Conservation (phyloP, 78 protist genomes). For the Dictyostelium capitatum region DNA sequence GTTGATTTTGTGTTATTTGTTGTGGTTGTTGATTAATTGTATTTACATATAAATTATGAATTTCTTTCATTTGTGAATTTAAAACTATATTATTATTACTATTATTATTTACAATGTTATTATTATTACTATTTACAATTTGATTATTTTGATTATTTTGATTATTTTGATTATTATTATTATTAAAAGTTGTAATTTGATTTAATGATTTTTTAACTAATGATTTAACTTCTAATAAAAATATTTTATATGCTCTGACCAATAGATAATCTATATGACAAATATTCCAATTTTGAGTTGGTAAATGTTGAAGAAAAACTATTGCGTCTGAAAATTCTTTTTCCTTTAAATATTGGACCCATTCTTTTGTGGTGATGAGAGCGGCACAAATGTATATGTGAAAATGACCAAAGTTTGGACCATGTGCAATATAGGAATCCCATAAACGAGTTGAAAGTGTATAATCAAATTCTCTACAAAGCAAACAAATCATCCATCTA, state of each 20-base stretch:
- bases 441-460: slow-evolving; percentile 47
- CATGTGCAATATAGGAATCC: slow-evolving; percentile 78
- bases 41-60: slow-evolving; percentile 3
- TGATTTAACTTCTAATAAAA: slow-evolving; percentile 58
- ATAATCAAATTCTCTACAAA: slow-evolving; percentile 67
- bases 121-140: slow-evolving; percentile 23
- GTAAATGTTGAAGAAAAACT: slow-evolving; percentile 63
- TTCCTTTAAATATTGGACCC: slow-evolving; percentile 33
- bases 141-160: slow-evolving; percentile 10
- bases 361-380: slow-evolving; percentile 49
- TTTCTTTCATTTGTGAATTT: slow-evolving; percentile 35
- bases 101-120: slow-evolving; percentile 19
- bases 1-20: neutral
- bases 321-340: slow-evolving; percentile 61
- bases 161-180: neutral
- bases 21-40: neutral
- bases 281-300: slow-evolving; percentile 67
- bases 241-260: slow-evolving; percentile 73
- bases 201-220: slow-evolving; percentile 47
- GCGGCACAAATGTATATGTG: slow-evolving; percentile 77
- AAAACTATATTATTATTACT: slow-evolving; percentile 20
- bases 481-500: slow-evolving; percentile 77
- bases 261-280: slow-evolving; percentile 63
- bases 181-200: neutral
- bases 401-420: slow-evolving; percentile 80